These are phyloP conservation scores for Volvariella volvacea DNA, from an alignment of 1,284 basidiomycete genomes.

Conservation along the genomic window DNA sequence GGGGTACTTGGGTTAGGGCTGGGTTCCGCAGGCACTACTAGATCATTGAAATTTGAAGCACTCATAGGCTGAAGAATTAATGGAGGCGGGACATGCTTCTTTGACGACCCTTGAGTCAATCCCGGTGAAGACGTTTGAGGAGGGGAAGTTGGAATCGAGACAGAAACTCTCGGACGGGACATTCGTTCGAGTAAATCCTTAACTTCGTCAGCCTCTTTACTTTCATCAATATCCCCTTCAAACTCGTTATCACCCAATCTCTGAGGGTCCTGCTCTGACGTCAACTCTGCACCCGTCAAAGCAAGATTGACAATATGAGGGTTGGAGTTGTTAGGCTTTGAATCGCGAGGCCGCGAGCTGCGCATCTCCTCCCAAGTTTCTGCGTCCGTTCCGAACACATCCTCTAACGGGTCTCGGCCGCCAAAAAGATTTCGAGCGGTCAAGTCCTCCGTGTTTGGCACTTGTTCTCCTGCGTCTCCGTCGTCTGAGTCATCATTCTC, in stretches of 20 bases:
- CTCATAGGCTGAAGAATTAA: constrained; percentile 32
- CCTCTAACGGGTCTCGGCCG: constrained; percentile 28
- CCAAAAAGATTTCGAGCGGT: constrained; percentile 24
- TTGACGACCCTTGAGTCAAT: constrained; percentile 10
- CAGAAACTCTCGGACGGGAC: constrained; percentile 29
- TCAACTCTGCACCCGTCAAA: constrained; percentile 42
- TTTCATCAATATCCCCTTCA: constrained; percentile 21
- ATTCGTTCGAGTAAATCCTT: constrained; percentile 35
- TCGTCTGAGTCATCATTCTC: constrained; percentile 19
- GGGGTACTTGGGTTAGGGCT: constrained; percentile 20
- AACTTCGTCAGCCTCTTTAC: constrained; percentile 38
- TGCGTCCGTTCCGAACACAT: constrained; percentile 48
- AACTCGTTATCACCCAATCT: constrained; percentile 26
- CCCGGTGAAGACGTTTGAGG: constrained; percentile 18
- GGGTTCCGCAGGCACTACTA: constrained; percentile 17
- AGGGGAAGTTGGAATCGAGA: constrained; percentile 20
- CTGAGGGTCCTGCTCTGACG: constrained; percentile 9
- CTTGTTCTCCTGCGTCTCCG: constrained; percentile 21
- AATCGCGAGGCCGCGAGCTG: constrained; percentile 17
- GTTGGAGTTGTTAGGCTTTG: constrained; percentile 23
- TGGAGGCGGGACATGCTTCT: constrained; percentile 42
- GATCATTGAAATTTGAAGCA: constrained; percentile 18
- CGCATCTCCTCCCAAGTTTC: constrained; percentile 56
- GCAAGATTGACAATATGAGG: constrained; percentile 48
- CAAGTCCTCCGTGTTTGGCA: constrained; percentile 23